Conservation (phyloP, 176 grass and related monocot species). For the Poa annua region DNA sequence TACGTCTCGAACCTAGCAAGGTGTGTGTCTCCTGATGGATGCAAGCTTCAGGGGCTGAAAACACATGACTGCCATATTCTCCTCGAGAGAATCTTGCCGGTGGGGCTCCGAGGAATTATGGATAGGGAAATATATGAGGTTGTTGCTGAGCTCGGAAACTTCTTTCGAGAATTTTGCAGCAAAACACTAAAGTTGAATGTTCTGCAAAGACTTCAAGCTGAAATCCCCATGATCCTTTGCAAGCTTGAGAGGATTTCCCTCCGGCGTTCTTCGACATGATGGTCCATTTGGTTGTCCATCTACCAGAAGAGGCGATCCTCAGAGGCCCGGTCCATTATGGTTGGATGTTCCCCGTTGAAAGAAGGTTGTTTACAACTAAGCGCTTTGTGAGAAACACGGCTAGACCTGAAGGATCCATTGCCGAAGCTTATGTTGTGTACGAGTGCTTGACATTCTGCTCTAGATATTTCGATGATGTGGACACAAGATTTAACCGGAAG, state of each 20-base stretch:
- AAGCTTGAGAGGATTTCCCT: slow-evolving; percentile 33
- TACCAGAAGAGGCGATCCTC: not conserved
- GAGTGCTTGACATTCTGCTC: slow-evolving; percentile 12
- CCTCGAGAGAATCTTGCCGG: not conserved
- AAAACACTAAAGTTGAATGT: slow-evolving; percentile 8
- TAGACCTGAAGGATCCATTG: not conserved
- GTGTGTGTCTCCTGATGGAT: not conserved
- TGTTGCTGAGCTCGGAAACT: not conserved
- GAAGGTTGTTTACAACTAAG: not conserved
- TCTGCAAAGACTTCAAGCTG: not conserved
- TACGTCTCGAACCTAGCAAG: not conserved
- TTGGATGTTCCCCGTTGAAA: not conserved
- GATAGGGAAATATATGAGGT: not conserved
- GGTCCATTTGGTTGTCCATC: not conserved
- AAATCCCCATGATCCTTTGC: slow-evolving; percentile 34
- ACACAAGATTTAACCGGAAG: not conserved
- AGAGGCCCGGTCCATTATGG: not conserved
- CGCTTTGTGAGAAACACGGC: not conserved
- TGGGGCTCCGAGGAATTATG: not conserved
- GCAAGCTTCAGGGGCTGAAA: not conserved
- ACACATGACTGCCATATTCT: slow-evolving; percentile 14
- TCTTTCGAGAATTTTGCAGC: not conserved
- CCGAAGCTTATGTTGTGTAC: not conserved
- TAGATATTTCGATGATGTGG: slow-evolving; percentile 22
- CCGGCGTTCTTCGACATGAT: not conserved